phyloP scores from a whole-genome alignment of 805 yeast species.

The Candida loeiensis region DNA sequence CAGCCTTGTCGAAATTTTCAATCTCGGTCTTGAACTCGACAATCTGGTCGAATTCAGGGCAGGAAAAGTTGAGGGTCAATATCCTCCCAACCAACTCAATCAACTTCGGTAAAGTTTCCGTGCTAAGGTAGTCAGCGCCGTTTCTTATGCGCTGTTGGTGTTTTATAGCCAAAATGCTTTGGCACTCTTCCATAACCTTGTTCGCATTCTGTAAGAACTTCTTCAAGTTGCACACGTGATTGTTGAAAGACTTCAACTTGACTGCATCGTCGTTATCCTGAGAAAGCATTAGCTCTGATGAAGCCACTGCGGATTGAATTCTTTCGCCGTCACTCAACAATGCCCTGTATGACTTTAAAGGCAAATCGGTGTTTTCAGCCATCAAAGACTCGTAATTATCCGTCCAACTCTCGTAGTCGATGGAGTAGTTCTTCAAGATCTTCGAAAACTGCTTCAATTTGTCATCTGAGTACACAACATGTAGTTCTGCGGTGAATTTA shows the following conservation, averaged over 20 bases:
- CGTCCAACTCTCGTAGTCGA: constrained; percentile 52
- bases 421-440: constrained; percentile 38
- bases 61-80: constrained; percentile 47
- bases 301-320: constrained; percentile 37
- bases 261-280: background rate
- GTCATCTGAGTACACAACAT: constrained; percentile 49
- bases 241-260: constrained; percentile 17
- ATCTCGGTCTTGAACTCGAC: constrained; percentile 51
- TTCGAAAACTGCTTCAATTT: constrained; percentile 38
- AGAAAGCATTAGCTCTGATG: constrained; percentile 12
- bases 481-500: constrained; percentile 3
- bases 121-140: constrained; percentile 18
- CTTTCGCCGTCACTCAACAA: constrained; percentile 56
- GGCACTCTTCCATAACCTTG: constrained; percentile 54
- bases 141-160: constrained; percentile 48
- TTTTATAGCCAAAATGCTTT: constrained; percentile 47
- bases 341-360: constrained; percentile 42
- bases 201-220: constrained; percentile 44
- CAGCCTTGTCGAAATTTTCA: constrained; percentile 47
- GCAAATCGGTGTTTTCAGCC: constrained; percentile 37
- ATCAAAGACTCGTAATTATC: constrained; percentile 40
- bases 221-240: constrained; percentile 31
- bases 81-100: constrained; percentile 42
- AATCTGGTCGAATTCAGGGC: constrained; percentile 60
- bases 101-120: constrained; percentile 27